Conservation (phyloP, 2,329 filamentous ascomycete genomes). For the Clarireedia monteithiana region DNA sequence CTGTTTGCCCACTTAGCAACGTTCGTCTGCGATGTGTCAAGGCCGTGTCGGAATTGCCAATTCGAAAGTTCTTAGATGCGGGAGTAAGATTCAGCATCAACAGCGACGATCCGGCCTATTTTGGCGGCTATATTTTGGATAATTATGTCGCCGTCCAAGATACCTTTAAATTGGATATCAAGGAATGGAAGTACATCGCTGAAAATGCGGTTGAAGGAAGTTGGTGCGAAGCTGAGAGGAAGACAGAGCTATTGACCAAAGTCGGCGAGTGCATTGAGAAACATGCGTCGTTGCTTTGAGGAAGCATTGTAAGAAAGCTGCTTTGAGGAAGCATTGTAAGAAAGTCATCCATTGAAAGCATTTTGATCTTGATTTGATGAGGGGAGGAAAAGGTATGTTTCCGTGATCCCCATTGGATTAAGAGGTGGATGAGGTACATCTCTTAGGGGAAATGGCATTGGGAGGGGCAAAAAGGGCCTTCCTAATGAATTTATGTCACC, state of each 20-base stretch:
- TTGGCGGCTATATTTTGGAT: conserved; percentile 66
- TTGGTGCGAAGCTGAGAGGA: conserved; percentile 60
- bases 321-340: background rate
- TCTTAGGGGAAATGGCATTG: too few species aligned
- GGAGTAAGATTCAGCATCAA: conserved; percentile 41
- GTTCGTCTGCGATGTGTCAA: conserved; percentile 44
- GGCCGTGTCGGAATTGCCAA: conserved; percentile 36
- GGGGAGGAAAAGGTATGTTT: too few species aligned
- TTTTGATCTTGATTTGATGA: too few species aligned
- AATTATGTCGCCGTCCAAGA: conserved; percentile 73
- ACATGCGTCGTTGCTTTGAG: conserved; percentile 9
- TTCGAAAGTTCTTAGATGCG: conserved; percentile 35
- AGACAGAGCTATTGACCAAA: conserved; percentile 46
- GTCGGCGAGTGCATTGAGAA: conserved; percentile 32
- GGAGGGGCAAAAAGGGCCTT: too few species aligned
- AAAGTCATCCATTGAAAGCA: background rate
- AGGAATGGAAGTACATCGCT: conserved; percentile 62
- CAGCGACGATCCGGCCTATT: conserved; percentile 45
- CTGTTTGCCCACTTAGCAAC: conserved; percentile 68
- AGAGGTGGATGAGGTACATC: too few species aligned
- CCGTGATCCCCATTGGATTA: too few species aligned
- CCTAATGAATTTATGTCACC: too few species aligned
- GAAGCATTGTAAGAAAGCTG: background rate
- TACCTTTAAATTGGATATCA: conserved; percentile 51
- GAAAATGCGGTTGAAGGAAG: conserved; percentile 56